These are phyloP conservation scores for Lichina pygmaea DNA, from an alignment of 495 filamentous ascomycete species.

Conservation along the genomic window DNA sequence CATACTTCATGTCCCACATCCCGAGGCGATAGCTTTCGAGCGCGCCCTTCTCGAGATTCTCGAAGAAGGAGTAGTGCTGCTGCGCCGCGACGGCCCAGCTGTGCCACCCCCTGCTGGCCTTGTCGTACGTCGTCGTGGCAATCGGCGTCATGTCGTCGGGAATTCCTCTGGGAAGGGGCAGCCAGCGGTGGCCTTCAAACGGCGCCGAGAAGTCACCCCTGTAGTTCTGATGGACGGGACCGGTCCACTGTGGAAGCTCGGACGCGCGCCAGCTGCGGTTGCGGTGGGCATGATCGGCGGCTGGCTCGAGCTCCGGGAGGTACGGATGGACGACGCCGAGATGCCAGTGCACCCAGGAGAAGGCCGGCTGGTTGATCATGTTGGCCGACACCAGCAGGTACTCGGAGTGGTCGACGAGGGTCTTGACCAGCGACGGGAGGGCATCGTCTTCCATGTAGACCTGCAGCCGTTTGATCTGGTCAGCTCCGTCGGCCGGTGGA, in stretches of 20 bases:
- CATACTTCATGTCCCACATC: slow-evolving; percentile 6
- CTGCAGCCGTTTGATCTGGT: background rate
- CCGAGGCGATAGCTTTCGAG: slow-evolving; percentile 4
- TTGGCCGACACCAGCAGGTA: slow-evolving; percentile 24
- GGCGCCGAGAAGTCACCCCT: slow-evolving; percentile 1
- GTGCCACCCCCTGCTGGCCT: slow-evolving; percentile 1
- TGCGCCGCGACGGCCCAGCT: slow-evolving; percentile 8
- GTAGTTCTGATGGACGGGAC: background rate
- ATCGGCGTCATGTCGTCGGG: slow-evolving; percentile 3
- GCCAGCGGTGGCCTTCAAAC: slow-evolving; percentile 6
- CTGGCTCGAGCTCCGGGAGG: slow-evolving; percentile 12
- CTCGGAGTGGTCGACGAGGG: slow-evolving; percentile 20
- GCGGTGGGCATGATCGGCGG: background rate
- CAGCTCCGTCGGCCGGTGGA: background rate
- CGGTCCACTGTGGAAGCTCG: background rate
- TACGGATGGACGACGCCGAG: slow-evolving; percentile 19
- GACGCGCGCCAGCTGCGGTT: background rate
- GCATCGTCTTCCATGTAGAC: slow-evolving; percentile 24
- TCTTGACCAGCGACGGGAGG: slow-evolving; percentile 24
- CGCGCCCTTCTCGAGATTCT: slow-evolving; percentile 6
- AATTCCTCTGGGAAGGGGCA: slow-evolving; percentile 2
- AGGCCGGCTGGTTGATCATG: slow-evolving; percentile 20
- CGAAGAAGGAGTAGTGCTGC: slow-evolving; percentile 8
- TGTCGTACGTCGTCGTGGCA: slow-evolving; percentile 1
- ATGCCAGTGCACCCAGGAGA: slow-evolving; percentile 19